Evolutionary conservation across 2,329 filamentous ascomycete genomes (phyloP), one percentile per base, ranked within the genome.

Genomic region (Trichoderma lentiforme): DNA sequence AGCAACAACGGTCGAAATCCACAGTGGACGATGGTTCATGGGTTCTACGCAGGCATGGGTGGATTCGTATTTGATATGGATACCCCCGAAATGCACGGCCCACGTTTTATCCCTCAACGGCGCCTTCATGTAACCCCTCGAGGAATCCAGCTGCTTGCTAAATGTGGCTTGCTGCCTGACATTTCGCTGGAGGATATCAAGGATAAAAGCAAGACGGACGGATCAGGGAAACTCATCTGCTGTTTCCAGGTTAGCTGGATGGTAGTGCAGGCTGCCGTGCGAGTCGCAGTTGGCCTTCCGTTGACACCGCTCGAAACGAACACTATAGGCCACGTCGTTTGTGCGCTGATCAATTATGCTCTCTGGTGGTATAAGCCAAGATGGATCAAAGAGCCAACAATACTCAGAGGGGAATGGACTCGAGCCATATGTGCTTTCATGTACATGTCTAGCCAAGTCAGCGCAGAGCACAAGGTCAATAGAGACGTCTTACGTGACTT

Each of bases 221-320:
- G 73, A 6, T 77, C 80, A 53, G 77, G 78, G 32, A 82, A 82
- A 73, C 65, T 75, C 1, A 74, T 84, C 12, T 79, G 80, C 2
- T 78, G 77, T 58, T 21, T 82, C 14, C 83, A 84, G 73, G 80
- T 78, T 1, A 73, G 73, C 15, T 84, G 82, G 82, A 80, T 83
- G 71, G 69, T 81, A 3, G 56, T 82, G 3, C 80, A 83, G 58
- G 75, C 74, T 39, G 73, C 82, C 24, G 78, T 77, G 2, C 78
- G 82, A 1, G 71, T 77, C 15, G 75, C 75, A 1, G 73, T 78
- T 18, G 73, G 74, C 6, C 73, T 83, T 0, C 80, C 82, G 0
- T 71, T 84, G 12, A 80, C 79, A 0, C 76, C 81, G 7, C 76
- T 83, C 12, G 81, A 83, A 66, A 71, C 81, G 1, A 77, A 81